Evolutionary conservation across 495 filamentous ascomycete genomes (phyloP).

Genomic region (Lophium mytilinum): DNA sequence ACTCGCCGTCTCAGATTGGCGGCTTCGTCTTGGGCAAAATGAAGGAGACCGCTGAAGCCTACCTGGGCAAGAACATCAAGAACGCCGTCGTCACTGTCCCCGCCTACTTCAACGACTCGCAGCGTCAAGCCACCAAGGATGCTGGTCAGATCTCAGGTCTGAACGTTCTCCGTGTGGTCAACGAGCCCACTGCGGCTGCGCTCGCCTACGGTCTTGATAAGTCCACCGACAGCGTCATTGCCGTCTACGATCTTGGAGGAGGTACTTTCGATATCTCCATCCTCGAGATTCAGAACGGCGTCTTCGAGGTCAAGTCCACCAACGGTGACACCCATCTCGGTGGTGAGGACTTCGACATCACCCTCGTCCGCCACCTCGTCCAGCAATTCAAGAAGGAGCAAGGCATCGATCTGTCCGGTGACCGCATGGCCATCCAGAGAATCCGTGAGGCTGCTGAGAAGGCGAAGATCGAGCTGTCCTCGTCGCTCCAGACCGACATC

Average conservation of each 20-base stretch:
- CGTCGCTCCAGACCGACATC: slow-evolving; percentile 94
- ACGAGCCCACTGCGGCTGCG: slow-evolving; percentile 92
- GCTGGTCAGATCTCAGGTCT: slow-evolving; percentile 93
- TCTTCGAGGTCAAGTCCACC: slow-evolving; percentile 98
- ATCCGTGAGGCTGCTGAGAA: slow-evolving; percentile 99
- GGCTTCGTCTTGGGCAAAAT: slow-evolving; percentile 96
- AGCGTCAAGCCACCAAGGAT: slow-evolving; percentile 97
- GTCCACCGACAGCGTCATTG: slow-evolving; percentile 81
- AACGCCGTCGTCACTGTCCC: slow-evolving; percentile 95
- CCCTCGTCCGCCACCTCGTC: slow-evolving; percentile 88
- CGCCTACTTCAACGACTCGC: slow-evolving; percentile 97
- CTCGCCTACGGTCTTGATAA: slow-evolving; percentile 94
- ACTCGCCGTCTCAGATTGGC: slow-evolving; percentile 97
- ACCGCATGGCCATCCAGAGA: slow-evolving; percentile 98
- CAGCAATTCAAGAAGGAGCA: slow-evolving; percentile 94
- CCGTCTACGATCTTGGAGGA: slow-evolving; percentile 96
- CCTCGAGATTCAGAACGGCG: slow-evolving; percentile 93
- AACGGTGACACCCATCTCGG: slow-evolving; percentile 97
- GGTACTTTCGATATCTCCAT: slow-evolving; percentile 99
- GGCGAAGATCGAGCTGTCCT: slow-evolving; percentile 99
- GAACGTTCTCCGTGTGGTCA: slow-evolving; percentile 93
- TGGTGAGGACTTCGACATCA: slow-evolving; percentile 98
- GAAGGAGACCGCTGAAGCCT: slow-evolving; percentile 95
- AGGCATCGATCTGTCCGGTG: slow-evolving; percentile 78
- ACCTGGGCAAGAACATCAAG: slow-evolving; percentile 80